These are phyloP conservation scores for Hibiscus tridactylites DNA, from an alignment of 345 rosid genomes.

Conservation along the genomic window DNA sequence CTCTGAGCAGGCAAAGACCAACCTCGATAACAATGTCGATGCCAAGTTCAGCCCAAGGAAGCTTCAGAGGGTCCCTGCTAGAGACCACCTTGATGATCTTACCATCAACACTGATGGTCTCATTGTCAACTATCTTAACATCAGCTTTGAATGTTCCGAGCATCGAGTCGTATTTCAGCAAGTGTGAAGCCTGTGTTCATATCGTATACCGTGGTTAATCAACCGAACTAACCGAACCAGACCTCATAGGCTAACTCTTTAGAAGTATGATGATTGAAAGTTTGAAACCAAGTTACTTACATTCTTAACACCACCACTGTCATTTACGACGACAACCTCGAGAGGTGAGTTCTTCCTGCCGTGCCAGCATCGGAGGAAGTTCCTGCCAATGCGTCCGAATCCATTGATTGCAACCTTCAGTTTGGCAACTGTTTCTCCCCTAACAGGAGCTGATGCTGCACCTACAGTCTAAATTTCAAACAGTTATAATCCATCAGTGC, in stretches of 20 bases:
- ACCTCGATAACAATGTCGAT: slow-evolving; percentile 99
- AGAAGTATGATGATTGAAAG: background rate
- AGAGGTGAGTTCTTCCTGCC: slow-evolving; percentile 92
- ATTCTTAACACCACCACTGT: slow-evolving; percentile 98
- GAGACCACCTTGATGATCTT: slow-evolving; percentile 81
- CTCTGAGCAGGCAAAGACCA: background rate
- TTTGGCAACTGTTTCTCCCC: slow-evolving; percentile 73
- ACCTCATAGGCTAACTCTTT: too few relatives aligned
- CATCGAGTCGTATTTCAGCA: slow-evolving; percentile 91
- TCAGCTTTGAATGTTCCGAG: slow-evolving; percentile 95
- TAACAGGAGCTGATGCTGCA: slow-evolving; percentile 32
- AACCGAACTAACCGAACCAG: background rate
- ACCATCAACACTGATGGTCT: slow-evolving; percentile 83
- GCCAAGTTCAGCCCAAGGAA: slow-evolving; percentile 97
- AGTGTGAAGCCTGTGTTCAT: slow-evolving; percentile 70
- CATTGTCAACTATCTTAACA: slow-evolving; percentile 68
- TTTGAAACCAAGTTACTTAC: slow-evolving; percentile 29
- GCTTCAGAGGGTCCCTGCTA: slow-evolving; percentile 91
- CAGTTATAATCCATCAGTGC: background rate
- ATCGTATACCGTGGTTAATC: background rate
- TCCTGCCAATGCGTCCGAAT: slow-evolving; percentile 95
- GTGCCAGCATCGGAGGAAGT: slow-evolving; percentile 98
- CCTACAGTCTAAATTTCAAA: slow-evolving; percentile 30
- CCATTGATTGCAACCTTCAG: slow-evolving; percentile 97
- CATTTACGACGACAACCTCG: slow-evolving; percentile 83